Percentiles rank a stretch among this genome's conserved stretches.
Conservation (phyloP, 106 monocot genomes). For the Dendrobium nobile region DNA sequence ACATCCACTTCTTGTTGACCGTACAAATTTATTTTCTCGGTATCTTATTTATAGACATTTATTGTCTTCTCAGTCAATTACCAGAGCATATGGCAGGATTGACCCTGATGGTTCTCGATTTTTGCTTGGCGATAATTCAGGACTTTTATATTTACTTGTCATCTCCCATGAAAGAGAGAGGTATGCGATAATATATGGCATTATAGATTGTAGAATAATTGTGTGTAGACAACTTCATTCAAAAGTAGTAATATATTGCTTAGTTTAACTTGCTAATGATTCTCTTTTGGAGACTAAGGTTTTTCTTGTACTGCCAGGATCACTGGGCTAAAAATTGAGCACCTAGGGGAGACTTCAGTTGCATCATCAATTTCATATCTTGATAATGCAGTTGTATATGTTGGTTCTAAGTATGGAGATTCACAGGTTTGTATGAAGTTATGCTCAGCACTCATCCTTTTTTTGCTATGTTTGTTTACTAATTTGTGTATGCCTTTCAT, state of each 20-base stretch:
- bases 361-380: constrained; percentile 98
- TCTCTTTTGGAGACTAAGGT: neutral
- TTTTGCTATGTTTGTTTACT: neutral
- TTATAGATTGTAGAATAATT: neutral
- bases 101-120: constrained; percentile 98
- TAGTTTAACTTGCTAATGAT: neutral
- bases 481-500: neutral
- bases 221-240: neutral
- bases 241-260: neutral
- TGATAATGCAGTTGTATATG: constrained; percentile 95
- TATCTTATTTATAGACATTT: neutral
- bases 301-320: constrained; percentile 36
- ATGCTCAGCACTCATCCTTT: neutral
- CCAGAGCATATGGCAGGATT: constrained; percentile 94
- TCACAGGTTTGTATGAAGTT: constrained; percentile 56
- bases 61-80: constrained; percentile 63
- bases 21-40: neutral
- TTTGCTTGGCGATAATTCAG: constrained; percentile 88
- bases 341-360: constrained; percentile 87
- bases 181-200: constrained; percentile 14
- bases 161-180: constrained; percentile 91
- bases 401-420: constrained; percentile 98
- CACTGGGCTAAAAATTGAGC: constrained; percentile 94
- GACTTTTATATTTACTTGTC: constrained; percentile 86
- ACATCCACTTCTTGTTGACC: neutral